Conservation (phyloP, 768 basidiomycete species). For the Boletellus ananas region DNA sequence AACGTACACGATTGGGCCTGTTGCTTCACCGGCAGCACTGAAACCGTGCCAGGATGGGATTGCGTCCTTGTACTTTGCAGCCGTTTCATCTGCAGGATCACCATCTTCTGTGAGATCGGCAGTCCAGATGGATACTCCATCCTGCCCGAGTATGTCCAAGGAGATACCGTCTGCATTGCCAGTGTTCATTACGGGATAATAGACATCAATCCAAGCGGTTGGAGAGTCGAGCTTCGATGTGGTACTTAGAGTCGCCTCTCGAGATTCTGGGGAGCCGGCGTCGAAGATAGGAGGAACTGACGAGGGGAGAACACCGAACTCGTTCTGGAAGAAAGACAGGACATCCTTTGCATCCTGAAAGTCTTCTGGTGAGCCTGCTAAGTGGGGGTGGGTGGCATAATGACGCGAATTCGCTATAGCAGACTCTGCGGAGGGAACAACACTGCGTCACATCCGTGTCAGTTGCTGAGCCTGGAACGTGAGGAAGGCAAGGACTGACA, state of each 20-base stretch:
- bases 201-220: conserved; percentile 79
- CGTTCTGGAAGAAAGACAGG: conserved; percentile 61
- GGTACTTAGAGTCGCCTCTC: conserved; percentile 58
- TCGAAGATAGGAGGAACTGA: conserved; percentile 52
- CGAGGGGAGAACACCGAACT: conserved; percentile 51
- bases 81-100: conserved; percentile 66
- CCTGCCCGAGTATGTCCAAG: conserved; percentile 59
- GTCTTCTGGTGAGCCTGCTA: conserved; percentile 64
- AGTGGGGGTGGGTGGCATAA: conserved; percentile 67
- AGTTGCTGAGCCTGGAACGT: not conserved
- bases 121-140: conserved; percentile 54
- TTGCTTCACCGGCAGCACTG: conserved; percentile 70
- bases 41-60: conserved; percentile 87
- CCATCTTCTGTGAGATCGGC: conserved; percentile 75
- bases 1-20: conserved; percentile 69
- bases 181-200: conserved; percentile 86
- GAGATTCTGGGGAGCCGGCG: conserved; percentile 66
- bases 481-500: conserved; percentile 27
- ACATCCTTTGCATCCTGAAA: conserved; percentile 61
- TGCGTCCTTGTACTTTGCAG: conserved; percentile 58
- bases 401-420: conserved; percentile 54
- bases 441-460: conserved; percentile 31
- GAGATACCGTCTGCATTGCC: conserved; percentile 55
- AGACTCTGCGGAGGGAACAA: conserved; percentile 53
- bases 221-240: conserved; percentile 47